Evolutionary conservation across 2,329 filamentous ascomycete species (phyloP), one percentile per base, ranked within the genome.

Genomic region (Pseudogymnoascus sp.): DNA sequence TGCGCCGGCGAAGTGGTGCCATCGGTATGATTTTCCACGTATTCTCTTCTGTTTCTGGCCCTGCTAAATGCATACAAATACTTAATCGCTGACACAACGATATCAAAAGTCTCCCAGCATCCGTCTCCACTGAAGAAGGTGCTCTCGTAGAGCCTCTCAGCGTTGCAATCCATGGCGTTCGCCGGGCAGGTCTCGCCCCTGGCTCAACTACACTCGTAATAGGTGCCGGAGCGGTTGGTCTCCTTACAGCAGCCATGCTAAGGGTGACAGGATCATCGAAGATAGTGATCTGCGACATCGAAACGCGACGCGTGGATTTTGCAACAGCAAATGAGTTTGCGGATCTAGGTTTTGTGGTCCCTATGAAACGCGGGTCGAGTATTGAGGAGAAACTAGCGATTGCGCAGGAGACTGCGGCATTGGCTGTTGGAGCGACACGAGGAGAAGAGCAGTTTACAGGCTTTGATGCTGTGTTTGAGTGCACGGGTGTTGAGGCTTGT

Each of bases 241-340:
- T 97, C 64, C 65, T 74, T 11, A 71, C 69, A 46, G 72, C 72
- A 10, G 72, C 72, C 7, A 72, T 73, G 68, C 65, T 63, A 44
- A 72, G 72, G 65, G 93, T 93, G 0, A 90, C 91, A 0, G 93
- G 93, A 37, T 93, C 93, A 2, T 90, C 89, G 67, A 92, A 91
- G 11, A 84, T 97, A 64, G 88, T 96, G 67, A 92, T 97, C 72
- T 97, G 93, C 7, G 95, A 97, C 75, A 96, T 97, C 71, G 91
- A 96, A 72, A 87, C 90, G 71, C 89, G 89, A 61, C 84, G 93
- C n/a, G 81, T 97, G 65, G 82, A 84, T 60, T 97, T 97, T 73
- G 93, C 95, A 44, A 64, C 72, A 4, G 23, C 64, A 31, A 70
- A 73, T 60, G 66, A 67, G 13, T 74, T 74, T 61, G 72, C 72